phyloP scores from a whole-genome alignment of 805 yeast genomes.

The Suhomyces prunicola region DNA sequence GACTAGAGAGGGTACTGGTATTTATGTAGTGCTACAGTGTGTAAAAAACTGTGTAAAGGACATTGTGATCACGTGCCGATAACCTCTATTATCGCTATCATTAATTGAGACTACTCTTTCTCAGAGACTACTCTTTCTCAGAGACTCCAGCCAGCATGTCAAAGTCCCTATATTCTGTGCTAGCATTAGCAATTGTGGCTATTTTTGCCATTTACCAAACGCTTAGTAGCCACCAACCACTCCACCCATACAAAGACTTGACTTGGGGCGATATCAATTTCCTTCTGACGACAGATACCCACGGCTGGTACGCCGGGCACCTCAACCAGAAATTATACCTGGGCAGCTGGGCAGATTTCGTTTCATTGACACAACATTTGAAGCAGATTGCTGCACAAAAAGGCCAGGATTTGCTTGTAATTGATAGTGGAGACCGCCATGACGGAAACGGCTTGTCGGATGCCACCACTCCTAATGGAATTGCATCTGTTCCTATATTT shows the following conservation, averaged over 20 bases:
- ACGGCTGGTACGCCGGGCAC: constrained; percentile 96
- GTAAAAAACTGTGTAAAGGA: no score
- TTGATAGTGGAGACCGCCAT: constrained; percentile 91
- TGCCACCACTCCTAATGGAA: constrained; percentile 71
- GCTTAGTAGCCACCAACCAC: not conserved
- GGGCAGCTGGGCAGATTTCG: constrained; percentile 91
- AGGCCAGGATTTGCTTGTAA: constrained; percentile 62
- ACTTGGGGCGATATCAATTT: constrained; percentile 74
- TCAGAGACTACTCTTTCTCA: not conserved
- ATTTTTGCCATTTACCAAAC: not conserved
- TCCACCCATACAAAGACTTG: not conserved
- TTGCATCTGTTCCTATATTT: constrained; percentile 58
- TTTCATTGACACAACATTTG: constrained; percentile 61
- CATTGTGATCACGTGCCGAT: not conserved
- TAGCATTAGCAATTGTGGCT: not conserved
- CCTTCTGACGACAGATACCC: constrained; percentile 94
- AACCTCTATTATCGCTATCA: not conserved
- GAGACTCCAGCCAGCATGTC: not conserved
- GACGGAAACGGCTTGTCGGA: constrained; percentile 93
- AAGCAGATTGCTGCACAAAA: constrained; percentile 39
- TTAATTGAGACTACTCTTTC: not conserved
- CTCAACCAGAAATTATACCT: constrained; percentile 69
- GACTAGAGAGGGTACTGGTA: no score
- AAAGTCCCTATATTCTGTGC: not conserved
- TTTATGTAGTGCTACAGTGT: no score